Evolutionary conservation across 192 early-diverging fungal species (phyloP).

Genomic region (Podila horticola): DNA sequence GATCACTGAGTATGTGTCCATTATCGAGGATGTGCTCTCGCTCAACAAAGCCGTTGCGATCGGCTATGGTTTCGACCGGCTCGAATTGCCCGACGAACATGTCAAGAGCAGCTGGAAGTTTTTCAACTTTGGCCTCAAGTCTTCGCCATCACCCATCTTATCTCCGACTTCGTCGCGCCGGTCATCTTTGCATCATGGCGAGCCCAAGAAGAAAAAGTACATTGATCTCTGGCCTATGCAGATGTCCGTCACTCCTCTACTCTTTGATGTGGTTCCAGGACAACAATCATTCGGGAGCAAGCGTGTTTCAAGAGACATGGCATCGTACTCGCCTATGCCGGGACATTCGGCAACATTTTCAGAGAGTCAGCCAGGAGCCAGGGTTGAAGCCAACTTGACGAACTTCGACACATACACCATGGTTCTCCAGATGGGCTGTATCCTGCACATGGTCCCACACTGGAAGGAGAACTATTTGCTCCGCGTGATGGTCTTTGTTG

Average conservation of each 20-base stretch:
- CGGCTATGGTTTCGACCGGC: conserved; percentile 67
- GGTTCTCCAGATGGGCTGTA: conserved; percentile 80
- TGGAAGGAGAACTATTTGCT: conserved; percentile 70
- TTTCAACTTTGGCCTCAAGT: conserved; percentile 1
- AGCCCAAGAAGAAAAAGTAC: conserved; percentile 57
- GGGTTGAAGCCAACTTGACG: conserved; percentile 43
- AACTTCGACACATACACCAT: conserved; percentile 79
- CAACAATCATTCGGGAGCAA: neutral
- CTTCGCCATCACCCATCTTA: conserved; percentile 7
- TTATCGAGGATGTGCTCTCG: conserved; percentile 74
- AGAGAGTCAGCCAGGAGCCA: conserved; percentile 11
- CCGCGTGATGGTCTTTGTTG: conserved; percentile 78
- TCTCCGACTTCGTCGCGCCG: conserved; percentile 17
- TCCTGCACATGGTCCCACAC: conserved; percentile 75
- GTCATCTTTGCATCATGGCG: conserved; percentile 17
- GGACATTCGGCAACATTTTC: conserved; percentile 2
- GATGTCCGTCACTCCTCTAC: conserved; percentile 39
- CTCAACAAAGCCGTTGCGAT: conserved; percentile 78
- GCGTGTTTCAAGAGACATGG: conserved; percentile 24
- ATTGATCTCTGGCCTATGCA: conserved; percentile 84
- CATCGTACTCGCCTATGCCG: neutral
- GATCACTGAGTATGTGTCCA: conserved; percentile 70
- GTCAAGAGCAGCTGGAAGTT: conserved; percentile 25
- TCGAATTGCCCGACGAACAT: conserved; percentile 51
- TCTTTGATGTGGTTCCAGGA: conserved; percentile 7